Evolutionary conservation across 2,329 filamentous ascomycete species (phyloP), one percentile per base, ranked within the genome.

Genomic region (Zymoseptoria tritici): DNA sequence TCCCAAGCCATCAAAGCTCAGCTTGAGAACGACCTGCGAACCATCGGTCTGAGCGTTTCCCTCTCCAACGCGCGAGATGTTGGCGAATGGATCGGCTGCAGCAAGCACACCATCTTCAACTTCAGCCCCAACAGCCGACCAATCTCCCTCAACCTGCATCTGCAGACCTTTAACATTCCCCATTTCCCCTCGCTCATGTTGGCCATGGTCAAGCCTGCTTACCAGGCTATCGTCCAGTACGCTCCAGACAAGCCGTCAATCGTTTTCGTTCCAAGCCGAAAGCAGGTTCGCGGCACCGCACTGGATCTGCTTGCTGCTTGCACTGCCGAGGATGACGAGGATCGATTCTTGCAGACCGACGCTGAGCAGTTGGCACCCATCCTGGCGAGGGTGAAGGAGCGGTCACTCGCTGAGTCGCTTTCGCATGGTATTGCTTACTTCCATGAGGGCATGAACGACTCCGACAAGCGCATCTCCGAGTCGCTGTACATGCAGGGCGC

Each of bases 101-200:
- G 87, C 74, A 97, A 97, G 79, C 94, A 99, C 73, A 96, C 94
- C 54, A 96, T 96, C 64, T 99, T 93, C 81, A 99, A 99, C 78
- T 99, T 99, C 79, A 96, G 91, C 68, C 94, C 94, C 2, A 88
- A 93, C 70, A 87, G 93, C 62, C 87, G 95, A 59, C 89, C 91
- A 1, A 85, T 97, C 19, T 92, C 93, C 21, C 79, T 99, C 31
- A 93, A 97, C 73, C 83, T 99, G 59, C 91, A 97, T 72, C 88
- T 99, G 54, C 94, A 99, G 75, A 93, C 92, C 1, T 99, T 94
- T 77, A 90, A 87, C 26, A 96, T 96, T 61, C 91, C 95, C 53
- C 95, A 99, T 72, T 97, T 96, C 78, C 95, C 94, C 3, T 97
- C 94, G 9, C 82, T 99, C 49, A 99, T 99, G 94, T 83, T 99